phyloP scores from a whole-genome alignment of 2,329 filamentous ascomycete species.

The Fusarium odoratissimum region DNA sequence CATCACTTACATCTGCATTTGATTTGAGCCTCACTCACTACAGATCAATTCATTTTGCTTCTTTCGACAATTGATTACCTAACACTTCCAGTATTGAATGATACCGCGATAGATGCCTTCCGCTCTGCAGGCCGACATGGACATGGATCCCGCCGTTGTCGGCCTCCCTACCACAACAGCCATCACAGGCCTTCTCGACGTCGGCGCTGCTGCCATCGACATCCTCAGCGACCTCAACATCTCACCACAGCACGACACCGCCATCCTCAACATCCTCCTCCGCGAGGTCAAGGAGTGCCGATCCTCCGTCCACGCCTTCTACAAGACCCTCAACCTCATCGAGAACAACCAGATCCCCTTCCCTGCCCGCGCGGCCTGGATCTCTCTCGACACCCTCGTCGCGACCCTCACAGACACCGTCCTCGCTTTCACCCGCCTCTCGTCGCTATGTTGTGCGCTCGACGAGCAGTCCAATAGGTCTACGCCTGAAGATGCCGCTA shows the following conservation, averaged over 20 bases:
- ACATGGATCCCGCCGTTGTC: slow-evolving; percentile 38
- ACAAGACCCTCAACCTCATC: slow-evolving; percentile 50
- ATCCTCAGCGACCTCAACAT: slow-evolving; percentile 51
- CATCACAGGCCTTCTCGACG: slow-evolving; percentile 52
- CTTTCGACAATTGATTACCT: slow-evolving; percentile 1
- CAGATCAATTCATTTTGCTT: not conserved
- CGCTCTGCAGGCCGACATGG: slow-evolving; percentile 39
- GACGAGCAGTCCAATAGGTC: slow-evolving; percentile 38
- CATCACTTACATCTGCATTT: not conserved
- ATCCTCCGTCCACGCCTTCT: slow-evolving; percentile 52
- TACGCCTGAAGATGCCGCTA: slow-evolving; percentile 30
- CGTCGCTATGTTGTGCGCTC: slow-evolving; percentile 45
- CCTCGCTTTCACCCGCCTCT: slow-evolving; percentile 51
- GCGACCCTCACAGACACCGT: slow-evolving; percentile 52
- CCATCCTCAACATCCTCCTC: slow-evolving; percentile 47
- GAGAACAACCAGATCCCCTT: slow-evolving; percentile 50
- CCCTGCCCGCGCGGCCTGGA: slow-evolving; percentile 52
- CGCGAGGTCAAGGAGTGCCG: slow-evolving; percentile 53
- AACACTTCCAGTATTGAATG: slow-evolving; percentile 11
- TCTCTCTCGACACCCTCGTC: slow-evolving; percentile 50
- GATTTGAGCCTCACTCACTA: not conserved
- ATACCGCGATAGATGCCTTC: slow-evolving; percentile 37
- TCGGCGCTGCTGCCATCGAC: slow-evolving; percentile 51
- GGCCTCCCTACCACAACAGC: slow-evolving; percentile 51
- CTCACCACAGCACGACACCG: slow-evolving; percentile 44